These are phyloP conservation scores for Alternaria panax DNA, from an alignment of 2,329 filamentous ascomycete genomes.

Conservation along the genomic window DNA sequence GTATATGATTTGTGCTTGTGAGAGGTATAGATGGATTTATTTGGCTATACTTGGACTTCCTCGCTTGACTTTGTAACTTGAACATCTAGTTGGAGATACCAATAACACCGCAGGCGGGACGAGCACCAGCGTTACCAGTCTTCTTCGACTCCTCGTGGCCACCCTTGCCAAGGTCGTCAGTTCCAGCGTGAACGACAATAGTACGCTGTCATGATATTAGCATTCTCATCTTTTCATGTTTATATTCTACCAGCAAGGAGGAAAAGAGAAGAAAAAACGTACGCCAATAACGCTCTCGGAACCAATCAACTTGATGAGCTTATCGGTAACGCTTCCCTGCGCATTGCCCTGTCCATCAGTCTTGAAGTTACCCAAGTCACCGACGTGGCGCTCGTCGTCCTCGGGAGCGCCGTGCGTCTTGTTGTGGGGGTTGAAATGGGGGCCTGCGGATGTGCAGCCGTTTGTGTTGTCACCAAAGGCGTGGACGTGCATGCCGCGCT, in stretches of 20 bases:
- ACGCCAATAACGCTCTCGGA: conserved; percentile 92
- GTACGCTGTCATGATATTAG: conserved; percentile 72
- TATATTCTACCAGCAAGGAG: too few relatives aligned
- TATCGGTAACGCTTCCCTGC: conserved; percentile 80
- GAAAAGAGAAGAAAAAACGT: too few relatives aligned
- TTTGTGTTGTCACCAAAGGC: conserved; percentile 99
- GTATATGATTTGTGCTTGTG: not conserved
- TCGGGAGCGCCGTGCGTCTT: conserved; percentile 90
- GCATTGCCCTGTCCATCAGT: conserved; percentile 92
- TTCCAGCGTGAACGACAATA: conserved; percentile 91
- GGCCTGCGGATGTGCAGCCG: conserved; percentile 96
- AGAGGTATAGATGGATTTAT: not conserved
- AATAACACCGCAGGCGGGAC: conserved; percentile 96
- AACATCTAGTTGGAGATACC: conserved; percentile 68
- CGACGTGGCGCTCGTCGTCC: conserved; percentile 89
- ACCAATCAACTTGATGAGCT: conserved; percentile 92
- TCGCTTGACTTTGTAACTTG: not conserved
- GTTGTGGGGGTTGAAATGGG: conserved; percentile 97
- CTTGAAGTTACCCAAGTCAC: conserved; percentile 96
- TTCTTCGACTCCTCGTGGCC: conserved; percentile 94
- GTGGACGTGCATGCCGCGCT: conserved; percentile 98
- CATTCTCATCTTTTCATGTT: too few relatives aligned
- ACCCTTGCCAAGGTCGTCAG: conserved; percentile 95
- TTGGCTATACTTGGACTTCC: not conserved
- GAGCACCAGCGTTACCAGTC: conserved; percentile 93